These are phyloP conservation scores for Globisporangium camurandrum DNA, from an alignment of 352 stramenopile genomes.

Conservation along the genomic window DNA sequence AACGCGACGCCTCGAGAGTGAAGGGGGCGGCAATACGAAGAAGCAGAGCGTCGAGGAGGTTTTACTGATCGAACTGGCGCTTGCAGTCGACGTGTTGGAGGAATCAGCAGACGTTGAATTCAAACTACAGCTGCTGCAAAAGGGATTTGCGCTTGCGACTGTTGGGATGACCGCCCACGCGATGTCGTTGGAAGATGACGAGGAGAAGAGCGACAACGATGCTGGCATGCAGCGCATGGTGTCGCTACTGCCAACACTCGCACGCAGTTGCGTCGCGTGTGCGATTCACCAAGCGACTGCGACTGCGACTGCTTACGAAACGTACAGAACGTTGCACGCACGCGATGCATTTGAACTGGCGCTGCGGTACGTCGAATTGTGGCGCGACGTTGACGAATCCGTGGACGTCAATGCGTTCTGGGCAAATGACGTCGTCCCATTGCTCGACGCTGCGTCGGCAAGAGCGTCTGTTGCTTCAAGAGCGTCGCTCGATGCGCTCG, in stretches of 20 bases:
- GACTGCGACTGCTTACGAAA: no score
- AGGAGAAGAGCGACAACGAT: not conserved
- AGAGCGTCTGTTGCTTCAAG: not conserved
- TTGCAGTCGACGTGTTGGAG: conserved; percentile 59
- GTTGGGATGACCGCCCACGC: conserved; percentile 12
- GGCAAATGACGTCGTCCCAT: conserved; percentile 20
- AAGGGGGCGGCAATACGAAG: not conserved
- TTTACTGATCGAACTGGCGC: conserved; percentile 51
- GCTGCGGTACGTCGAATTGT: no score
- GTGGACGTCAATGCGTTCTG: conserved; percentile 31
- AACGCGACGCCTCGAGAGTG: conserved; percentile 17
- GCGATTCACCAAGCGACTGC: not conserved
- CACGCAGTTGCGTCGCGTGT: no score
- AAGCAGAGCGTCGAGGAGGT: conserved; percentile 25
- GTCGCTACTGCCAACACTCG: not conserved
- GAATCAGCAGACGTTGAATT: conserved; percentile 37
- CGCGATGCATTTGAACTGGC: no score
- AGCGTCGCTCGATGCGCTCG: conserved; percentile 5
- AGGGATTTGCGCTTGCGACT: conserved; percentile 40
- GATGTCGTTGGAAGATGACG: not conserved
- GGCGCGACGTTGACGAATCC: conserved; percentile 24
- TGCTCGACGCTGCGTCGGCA: conserved; percentile 1
- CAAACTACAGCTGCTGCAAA: conserved; percentile 48
- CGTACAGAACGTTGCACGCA: no score
- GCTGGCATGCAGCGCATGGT: conserved; percentile 23